Evolutionary conservation across 1,284 basidiomycete genomes (phyloP).

Genomic region (Ustilago cynodontis): DNA sequence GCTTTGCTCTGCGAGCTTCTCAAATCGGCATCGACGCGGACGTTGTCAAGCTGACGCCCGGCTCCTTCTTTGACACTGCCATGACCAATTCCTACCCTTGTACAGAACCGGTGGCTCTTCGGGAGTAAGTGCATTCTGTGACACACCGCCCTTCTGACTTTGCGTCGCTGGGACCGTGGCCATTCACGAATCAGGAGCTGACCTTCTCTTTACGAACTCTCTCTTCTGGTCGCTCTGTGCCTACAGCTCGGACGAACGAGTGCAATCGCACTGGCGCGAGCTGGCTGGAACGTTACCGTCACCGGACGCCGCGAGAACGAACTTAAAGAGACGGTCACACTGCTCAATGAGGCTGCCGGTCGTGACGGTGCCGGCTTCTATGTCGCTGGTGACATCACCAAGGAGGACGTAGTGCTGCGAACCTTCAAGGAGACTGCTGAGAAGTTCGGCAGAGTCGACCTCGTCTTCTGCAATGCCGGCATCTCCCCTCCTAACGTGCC

Average conservation of each 20-base stretch:
- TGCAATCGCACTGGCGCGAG: constrained; percentile 50
- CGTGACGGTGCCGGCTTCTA: constrained; percentile 17
- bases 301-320: constrained; percentile 48
- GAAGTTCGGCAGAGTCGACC: constrained; percentile 51
- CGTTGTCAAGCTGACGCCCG: not conserved
- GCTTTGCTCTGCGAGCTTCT: too few relatives aligned
- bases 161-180: not conserved
- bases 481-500: constrained; percentile 56
- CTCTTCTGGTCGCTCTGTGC: not conserved
- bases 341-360: constrained; percentile 38
- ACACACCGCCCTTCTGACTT: not conserved
- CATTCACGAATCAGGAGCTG: not conserved
- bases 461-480: constrained; percentile 61
- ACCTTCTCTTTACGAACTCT: not conserved
- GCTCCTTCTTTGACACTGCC: not conserved
- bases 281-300: constrained; percentile 59
- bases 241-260: constrained; percentile 50
- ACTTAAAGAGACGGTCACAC: constrained; percentile 33
- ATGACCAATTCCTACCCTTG: not conserved
- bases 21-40: not conserved
- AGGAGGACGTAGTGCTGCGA: constrained; percentile 50
- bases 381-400: constrained; percentile 51
- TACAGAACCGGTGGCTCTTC: constrained; percentile 49
- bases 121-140: constrained; percentile 24
- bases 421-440: constrained; percentile 42